Conservation (phyloP, 2,329 filamentous ascomycete species). For the Dactylellina haptotyla region DNA sequence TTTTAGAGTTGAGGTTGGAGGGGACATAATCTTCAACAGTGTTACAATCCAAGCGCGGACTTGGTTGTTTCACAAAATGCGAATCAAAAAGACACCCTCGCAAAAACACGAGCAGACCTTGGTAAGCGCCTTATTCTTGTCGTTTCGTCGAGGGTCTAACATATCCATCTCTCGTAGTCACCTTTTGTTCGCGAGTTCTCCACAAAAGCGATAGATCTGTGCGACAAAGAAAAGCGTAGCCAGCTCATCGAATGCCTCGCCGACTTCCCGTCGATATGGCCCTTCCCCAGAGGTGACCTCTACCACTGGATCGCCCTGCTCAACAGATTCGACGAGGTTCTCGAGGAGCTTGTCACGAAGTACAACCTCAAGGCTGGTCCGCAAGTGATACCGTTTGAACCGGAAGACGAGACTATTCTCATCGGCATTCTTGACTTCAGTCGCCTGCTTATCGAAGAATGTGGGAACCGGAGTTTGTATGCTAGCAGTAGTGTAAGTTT, state of each 20-base stretch:
- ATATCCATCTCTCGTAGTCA: constrained; percentile 75
- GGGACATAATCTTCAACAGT: constrained; percentile 39
- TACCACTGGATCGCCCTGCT: constrained; percentile 98
- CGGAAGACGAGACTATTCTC: constrained; percentile 83
- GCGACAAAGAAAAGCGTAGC: constrained; percentile 61
- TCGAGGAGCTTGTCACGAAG: constrained; percentile 81
- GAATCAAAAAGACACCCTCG: constrained; percentile 69
- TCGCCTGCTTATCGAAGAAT: constrained; percentile 87
- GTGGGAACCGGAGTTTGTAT: constrained; percentile 95
- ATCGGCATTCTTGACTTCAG: constrained; percentile 86
- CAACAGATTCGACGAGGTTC: constrained; percentile 89
- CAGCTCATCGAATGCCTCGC: constrained; percentile 80
- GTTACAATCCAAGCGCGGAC: constrained; percentile 51
- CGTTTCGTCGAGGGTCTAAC: too few species aligned
- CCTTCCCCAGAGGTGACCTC: constrained; percentile 91
- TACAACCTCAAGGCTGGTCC: constrained; percentile 84
- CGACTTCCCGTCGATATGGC: constrained; percentile 88
- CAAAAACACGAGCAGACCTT: constrained; percentile 68
- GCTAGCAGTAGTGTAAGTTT: constrained; percentile 76
- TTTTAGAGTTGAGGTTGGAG: constrained; percentile 48
- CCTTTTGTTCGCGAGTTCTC: constrained; percentile 87
- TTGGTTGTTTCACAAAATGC: constrained; percentile 59
- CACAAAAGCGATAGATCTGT: constrained; percentile 67
- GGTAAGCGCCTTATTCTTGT: constrained; percentile 59
- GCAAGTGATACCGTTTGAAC: constrained; percentile 73